phyloP scores from a whole-genome alignment of 192 early-diverging fungal species.

The Glomus cerebriforme region DNA sequence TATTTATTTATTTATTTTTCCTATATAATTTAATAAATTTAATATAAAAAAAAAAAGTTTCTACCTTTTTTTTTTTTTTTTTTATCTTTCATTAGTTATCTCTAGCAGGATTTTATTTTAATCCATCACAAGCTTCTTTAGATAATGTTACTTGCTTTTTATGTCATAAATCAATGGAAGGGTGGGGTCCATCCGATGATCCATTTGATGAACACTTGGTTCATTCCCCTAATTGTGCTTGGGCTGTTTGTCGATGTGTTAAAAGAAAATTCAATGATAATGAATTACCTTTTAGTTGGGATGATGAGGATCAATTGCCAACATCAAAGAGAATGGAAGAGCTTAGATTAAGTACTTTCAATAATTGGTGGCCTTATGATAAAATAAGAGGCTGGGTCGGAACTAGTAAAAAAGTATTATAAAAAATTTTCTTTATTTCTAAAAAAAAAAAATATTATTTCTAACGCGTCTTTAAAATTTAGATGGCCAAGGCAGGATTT shows the following conservation, averaged over 20 bases:
- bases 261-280: constrained; percentile 19
- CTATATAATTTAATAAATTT: no score
- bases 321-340: constrained; percentile 38
- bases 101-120: constrained; percentile 42
- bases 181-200: constrained; percentile 33
- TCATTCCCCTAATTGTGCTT: constrained; percentile 34
- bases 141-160: constrained; percentile 46
- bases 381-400: constrained; percentile 34
- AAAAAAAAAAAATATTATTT: background rate
- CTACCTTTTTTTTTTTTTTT: background rate
- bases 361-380: constrained; percentile 46
- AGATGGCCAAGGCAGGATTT: constrained; percentile 49
- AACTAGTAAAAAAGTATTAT: constrained; percentile 34
- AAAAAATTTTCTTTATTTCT: background rate
- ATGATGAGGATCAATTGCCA: constrained; percentile 36
- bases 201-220: constrained; percentile 37
- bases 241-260: constrained; percentile 33
- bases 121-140: constrained; percentile 1
- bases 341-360: constrained; percentile 39
- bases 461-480: background rate
- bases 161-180: constrained; percentile 40
- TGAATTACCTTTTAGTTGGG: constrained; percentile 37
- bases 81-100: constrained; percentile 31
- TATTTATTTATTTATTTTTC: background rate
- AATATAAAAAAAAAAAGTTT: background rate